These are phyloP conservation scores for Gloeophyllum trabeum DNA, from an alignment of 768 basidiomycete species.

Conservation along the genomic window DNA sequence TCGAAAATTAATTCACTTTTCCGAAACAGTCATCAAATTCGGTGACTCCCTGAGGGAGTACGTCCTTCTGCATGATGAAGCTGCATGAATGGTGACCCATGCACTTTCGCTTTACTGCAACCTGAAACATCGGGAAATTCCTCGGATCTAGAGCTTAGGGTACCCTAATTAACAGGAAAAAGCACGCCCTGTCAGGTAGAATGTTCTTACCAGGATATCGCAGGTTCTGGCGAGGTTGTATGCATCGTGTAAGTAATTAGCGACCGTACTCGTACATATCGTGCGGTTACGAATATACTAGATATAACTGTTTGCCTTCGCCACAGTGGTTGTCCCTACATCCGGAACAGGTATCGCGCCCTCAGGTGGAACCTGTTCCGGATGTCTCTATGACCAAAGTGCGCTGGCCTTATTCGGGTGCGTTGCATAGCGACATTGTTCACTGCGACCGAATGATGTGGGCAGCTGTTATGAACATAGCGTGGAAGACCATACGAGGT, in stretches of 20 bases:
- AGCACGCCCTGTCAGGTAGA: neutral
- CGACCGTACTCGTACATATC: neutral
- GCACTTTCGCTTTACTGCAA: neutral
- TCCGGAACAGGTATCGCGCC: too few species aligned
- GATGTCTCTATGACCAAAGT: neutral
- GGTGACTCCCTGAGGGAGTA: slow-evolving; percentile 76
- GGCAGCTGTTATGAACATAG: slow-evolving; percentile 24
- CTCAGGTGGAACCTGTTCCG: neutral
- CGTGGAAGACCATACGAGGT: too few species aligned
- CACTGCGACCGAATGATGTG: slow-evolving; percentile 21
- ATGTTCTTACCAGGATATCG: neutral
- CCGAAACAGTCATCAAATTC: slow-evolving; percentile 66
- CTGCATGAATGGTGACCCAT: slow-evolving; percentile 7
- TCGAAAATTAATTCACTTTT: slow-evolving; percentile 7
- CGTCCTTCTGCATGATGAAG: slow-evolving; percentile 77
- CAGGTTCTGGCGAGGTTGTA: neutral
- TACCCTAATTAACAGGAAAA: too few species aligned
- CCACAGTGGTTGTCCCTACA: neutral
- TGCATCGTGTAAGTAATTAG: neutral
- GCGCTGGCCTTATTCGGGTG: neutral
- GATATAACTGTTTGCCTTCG: neutral
- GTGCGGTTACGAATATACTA: slow-evolving; percentile 7
- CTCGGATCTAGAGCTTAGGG: too few species aligned
- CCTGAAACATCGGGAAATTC: too few species aligned
- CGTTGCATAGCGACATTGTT: slow-evolving; percentile 14